Percentiles rank a stretch among this genome's conserved stretches.
These are phyloP conservation scores for Acer negundo DNA, from an alignment of 345 rosid genomes.

Conservation along the genomic window DNA sequence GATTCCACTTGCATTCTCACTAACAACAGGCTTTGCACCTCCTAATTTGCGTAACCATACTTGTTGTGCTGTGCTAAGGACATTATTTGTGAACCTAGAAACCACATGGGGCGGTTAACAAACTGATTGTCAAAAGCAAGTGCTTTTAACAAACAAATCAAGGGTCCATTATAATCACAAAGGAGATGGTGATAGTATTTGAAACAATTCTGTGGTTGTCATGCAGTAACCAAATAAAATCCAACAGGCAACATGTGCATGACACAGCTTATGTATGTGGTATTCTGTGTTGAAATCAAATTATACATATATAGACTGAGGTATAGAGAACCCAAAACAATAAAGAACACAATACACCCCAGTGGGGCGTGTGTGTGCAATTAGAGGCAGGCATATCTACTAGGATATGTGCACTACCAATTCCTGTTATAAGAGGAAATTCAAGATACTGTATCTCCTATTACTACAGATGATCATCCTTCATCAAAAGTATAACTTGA, in stretches of 20 bases:
- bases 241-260: neutral
- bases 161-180: neutral
- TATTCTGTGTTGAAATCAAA: neutral
- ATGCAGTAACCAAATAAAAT: neutral
- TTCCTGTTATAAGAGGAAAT: neutral
- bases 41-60: slow-evolving; percentile 96
- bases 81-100: slow-evolving; percentile 88
- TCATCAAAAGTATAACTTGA: neutral
- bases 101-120: slow-evolving; percentile 6
- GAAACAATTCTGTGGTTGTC: neutral
- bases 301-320: neutral
- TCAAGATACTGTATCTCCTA: neutral
- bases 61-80: slow-evolving; percentile 97
- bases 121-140: neutral
- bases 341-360: neutral
- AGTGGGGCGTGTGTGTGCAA: neutral
- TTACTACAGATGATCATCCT: neutral
- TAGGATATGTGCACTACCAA: neutral
- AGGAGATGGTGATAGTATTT: neutral
- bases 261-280: neutral
- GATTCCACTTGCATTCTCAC: slow-evolving; percentile 79
- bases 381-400: neutral
- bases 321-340: neutral
- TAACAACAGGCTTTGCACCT: slow-evolving; percentile 83
- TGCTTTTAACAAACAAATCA: slow-evolving; percentile 7